Evolutionary conservation across 805 yeast genomes (phyloP).

Genomic region (Priceomyces castillae): DNA sequence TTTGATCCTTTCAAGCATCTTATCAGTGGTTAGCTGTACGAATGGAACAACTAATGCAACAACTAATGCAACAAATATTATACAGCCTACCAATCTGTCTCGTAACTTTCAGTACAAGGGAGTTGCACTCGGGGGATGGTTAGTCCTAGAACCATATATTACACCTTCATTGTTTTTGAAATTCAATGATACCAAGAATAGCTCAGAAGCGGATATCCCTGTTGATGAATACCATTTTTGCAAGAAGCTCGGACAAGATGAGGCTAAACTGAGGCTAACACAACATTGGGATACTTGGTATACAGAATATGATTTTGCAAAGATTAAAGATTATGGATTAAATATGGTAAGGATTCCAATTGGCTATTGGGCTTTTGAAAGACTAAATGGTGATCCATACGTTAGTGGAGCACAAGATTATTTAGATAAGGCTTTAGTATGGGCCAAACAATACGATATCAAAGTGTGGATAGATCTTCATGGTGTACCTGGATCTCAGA

Average conservation of each 20-base stretch:
- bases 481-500: constrained; percentile 82
- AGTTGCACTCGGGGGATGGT: constrained; percentile 57
- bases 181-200: constrained; percentile 26
- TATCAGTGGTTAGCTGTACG: background rate
- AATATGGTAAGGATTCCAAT: constrained; percentile 74
- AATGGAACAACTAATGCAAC: background rate
- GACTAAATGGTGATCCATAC: constrained; percentile 53
- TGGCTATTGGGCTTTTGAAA: constrained; percentile 77
- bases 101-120: constrained; percentile 22
- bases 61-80: constrained; percentile 1
- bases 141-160: constrained; percentile 67
- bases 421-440: constrained; percentile 60
- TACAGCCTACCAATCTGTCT: constrained; percentile 13
- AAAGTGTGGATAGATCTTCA: constrained; percentile 76
- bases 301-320: constrained; percentile 54
- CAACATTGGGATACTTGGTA: constrained; percentile 60
- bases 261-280: constrained; percentile 41
- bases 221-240: constrained; percentile 62
- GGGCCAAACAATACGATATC: constrained; percentile 61
- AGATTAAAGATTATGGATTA: constrained; percentile 52
- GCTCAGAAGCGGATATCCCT: constrained; percentile 35
- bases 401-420: constrained; percentile 65
- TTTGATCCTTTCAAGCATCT: background rate
- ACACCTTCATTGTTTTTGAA: constrained; percentile 59
- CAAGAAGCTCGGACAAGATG: constrained; percentile 44